Percentiles rank a stretch among this genome's conserved stretches.
Evolutionary conservation across 176 grass and related monocot genomes (phyloP).

Genomic region (Hordeum vulgare): MorexV3_pseudomolecules_assembly NC_058520.1:264408194-264408693

Average conservation of each 20-base stretch:
- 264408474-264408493: too few relatives aligned
- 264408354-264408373: neutral
- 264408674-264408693: too few relatives aligned
- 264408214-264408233: conserved; percentile 79
- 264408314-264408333: neutral
- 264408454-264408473: too few relatives aligned
- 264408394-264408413: neutral
- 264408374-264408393: neutral
- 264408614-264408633: neutral
- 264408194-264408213: conserved; percentile 50
- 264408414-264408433: neutral
- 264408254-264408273: conserved; percentile 44
- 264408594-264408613: too few relatives aligned
- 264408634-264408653: neutral
- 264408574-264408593: too few relatives aligned
- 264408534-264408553: neutral
- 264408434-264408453: too few relatives aligned
- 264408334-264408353: neutral
- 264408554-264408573: too few relatives aligned
- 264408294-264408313: conserved; percentile 57
- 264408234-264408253: conserved; percentile 74
- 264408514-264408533: too few relatives aligned
- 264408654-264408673: neutral
- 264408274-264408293: conserved; percentile 39
- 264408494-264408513: too few relatives aligned